phyloP scores from a whole-genome alignment of 2,329 filamentous ascomycete species.

The Dactylonectria macrodidyma region DNA sequence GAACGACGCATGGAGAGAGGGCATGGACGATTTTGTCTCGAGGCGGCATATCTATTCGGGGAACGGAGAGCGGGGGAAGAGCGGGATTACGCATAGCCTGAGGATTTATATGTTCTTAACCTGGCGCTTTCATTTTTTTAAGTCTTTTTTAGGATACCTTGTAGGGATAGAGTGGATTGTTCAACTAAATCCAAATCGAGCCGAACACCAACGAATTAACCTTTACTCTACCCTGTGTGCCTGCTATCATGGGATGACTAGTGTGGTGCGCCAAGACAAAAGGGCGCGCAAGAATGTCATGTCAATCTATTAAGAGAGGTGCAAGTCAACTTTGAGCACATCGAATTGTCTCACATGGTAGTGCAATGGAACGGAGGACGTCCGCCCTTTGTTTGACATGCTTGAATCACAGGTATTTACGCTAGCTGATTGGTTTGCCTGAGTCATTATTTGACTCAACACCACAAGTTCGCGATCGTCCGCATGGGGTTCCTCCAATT shows the following conservation, averaged over 20 bases:
- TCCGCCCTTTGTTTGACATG: constrained; percentile 1
- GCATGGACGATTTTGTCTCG: constrained; percentile 87
- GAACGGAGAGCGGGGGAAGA: constrained; percentile 62
- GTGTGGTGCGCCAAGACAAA: background rate
- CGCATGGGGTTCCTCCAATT: background rate
- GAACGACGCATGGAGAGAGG: constrained; percentile 80
- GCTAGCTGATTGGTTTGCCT: background rate
- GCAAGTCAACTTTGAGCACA: background rate
- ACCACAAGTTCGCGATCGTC: background rate
- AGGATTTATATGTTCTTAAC: constrained; percentile 20
- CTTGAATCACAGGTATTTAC: background rate
- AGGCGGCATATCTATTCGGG: constrained; percentile 91
- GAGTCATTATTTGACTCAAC: background rate
- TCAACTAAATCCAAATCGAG: constrained; percentile 5
- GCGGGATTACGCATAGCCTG: constrained; percentile 46
- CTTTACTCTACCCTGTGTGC: background rate
- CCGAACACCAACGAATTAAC: background rate
- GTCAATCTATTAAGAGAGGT: background rate
- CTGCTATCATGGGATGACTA: background rate
- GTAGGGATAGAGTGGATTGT: constrained; percentile 38
- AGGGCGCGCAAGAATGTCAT: background rate
- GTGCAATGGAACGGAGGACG: background rate
- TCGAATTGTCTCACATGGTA: background rate
- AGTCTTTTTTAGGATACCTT: constrained; percentile 25
- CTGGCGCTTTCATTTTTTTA: constrained; percentile 23